Conservation (phyloP, 1,139 yeast genomes). For the Torulaspora pretoriensis region DNA sequence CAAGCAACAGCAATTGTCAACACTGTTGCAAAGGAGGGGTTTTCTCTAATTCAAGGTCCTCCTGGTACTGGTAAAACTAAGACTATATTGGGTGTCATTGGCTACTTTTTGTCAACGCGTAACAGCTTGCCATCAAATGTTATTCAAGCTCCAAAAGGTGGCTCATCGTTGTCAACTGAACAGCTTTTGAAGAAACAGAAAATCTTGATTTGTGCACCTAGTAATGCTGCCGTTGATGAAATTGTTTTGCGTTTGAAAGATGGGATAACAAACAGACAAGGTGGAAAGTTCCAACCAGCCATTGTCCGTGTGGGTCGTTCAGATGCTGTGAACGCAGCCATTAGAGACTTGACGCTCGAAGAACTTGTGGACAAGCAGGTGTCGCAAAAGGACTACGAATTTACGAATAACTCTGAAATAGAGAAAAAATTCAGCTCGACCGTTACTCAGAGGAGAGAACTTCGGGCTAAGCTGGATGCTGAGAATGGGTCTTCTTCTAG, state of each 20-base stretch:
- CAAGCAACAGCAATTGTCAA: constrained; percentile 88
- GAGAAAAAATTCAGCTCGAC: constrained; percentile 32
- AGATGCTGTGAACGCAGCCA: constrained; percentile 82
- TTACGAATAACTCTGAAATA: constrained; percentile 34
- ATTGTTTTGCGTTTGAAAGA: constrained; percentile 76
- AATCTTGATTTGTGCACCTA: constrained; percentile 91
- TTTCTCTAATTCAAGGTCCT: constrained; percentile 93
- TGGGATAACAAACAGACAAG: constrained; percentile 61
- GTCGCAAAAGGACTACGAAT: constrained; percentile 42
- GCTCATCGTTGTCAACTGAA: constrained; percentile 19
- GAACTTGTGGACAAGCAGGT: constrained; percentile 74
- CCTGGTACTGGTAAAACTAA: constrained; percentile 99
- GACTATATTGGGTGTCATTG: constrained; percentile 88
- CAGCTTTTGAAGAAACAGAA: constrained; percentile 42
- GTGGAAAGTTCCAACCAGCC: constrained; percentile 56
- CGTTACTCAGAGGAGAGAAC: constrained; percentile 28
- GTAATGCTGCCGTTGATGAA: constrained; percentile 98
- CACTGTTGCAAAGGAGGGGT: constrained; percentile 64
- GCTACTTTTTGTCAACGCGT: constrained; percentile 55
- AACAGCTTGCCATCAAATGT: constrained; percentile 30
- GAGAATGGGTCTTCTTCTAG: constrained; percentile 33
- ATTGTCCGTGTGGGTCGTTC: constrained; percentile 89
- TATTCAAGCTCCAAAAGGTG: constrained; percentile 24
- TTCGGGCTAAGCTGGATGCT: constrained; percentile 28
- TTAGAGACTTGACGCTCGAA: constrained; percentile 79